Evolutionary conservation across 2,329 filamentous ascomycete genomes (phyloP).

Genomic region (Penicillium glabrum): DNA sequence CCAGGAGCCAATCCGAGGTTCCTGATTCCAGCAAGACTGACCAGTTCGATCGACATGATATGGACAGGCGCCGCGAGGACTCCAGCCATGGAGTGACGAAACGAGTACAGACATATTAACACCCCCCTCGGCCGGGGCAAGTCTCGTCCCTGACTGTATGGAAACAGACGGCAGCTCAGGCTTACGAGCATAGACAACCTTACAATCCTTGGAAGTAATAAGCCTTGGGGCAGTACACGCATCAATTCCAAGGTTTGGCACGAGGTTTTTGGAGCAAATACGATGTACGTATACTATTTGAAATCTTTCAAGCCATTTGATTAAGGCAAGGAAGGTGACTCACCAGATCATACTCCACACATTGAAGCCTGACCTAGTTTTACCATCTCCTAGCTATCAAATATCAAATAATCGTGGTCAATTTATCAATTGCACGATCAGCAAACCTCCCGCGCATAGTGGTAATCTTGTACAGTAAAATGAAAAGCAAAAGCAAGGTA

Average conservation of each 20-base stretch:
- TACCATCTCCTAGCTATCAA: background rate
- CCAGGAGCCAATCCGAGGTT: background rate
- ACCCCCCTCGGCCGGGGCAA: background rate
- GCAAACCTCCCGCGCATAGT: background rate
- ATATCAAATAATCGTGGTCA: background rate
- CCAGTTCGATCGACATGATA: background rate
- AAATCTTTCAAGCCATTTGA: background rate
- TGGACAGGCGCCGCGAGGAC: background rate
- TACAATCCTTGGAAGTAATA: too few relatives aligned
- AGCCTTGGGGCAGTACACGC: too few relatives aligned
- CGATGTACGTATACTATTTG: too few relatives aligned
- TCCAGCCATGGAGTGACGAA: background rate
- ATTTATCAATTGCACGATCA: background rate
- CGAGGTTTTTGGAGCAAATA: too few relatives aligned
- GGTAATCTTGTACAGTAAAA: slow-evolving; percentile 7
- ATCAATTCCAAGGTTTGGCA: too few relatives aligned
- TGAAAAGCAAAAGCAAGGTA: background rate
- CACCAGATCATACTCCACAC: background rate
- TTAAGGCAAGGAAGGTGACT: background rate
- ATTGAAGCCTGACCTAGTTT: background rate
- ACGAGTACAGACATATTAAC: background rate
- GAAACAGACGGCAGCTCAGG: background rate
- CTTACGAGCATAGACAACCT: background rate
- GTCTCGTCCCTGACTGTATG: background rate
- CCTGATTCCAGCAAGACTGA: too few relatives aligned